These are phyloP conservation scores for Blastosporella zonata DNA, from an alignment of 1,284 basidiomycete genomes.

Conservation along the genomic window DNA sequence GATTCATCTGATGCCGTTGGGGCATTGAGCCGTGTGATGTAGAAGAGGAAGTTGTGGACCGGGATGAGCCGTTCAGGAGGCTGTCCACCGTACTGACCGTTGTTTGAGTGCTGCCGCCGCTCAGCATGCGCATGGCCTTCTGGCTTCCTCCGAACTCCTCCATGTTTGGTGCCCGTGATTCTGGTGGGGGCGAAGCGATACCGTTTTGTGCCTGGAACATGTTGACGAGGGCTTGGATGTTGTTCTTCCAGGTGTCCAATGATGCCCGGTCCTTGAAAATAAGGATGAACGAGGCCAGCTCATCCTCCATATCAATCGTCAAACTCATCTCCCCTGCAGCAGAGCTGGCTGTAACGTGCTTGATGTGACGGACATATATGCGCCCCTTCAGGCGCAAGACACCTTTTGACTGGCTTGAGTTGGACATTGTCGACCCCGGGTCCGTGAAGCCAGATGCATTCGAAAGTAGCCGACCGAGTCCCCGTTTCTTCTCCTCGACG, in stretches of 20 bases:
- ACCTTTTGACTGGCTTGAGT: conserved; percentile 56
- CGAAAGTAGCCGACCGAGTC: conserved; percentile 68
- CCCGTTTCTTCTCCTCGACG: conserved; percentile 87
- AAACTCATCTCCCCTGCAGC: conserved; percentile 80
- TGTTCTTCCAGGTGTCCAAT: conserved; percentile 83
- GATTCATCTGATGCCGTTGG: conserved; percentile 31
- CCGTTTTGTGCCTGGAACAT: conserved; percentile 56
- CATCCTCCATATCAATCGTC: conserved; percentile 95
- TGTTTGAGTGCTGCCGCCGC: conserved; percentile 63
- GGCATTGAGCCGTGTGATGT: conserved; percentile 61
- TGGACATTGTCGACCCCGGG: conserved; percentile 40
- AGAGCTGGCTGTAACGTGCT: conserved; percentile 77
- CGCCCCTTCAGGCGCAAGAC: conserved; percentile 90
- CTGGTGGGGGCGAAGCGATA: conserved; percentile 30
- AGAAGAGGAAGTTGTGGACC: conserved; percentile 66
- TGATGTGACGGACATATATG: conserved; percentile 93
- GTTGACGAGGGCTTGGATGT: conserved; percentile 72
- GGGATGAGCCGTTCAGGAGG: conserved; percentile 60
- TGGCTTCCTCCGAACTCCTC: conserved; percentile 75
- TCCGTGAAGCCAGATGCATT: conserved; percentile 51
- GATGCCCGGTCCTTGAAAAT: conserved; percentile 90
- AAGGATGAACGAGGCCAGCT: conserved; percentile 92
- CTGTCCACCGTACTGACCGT: conserved; percentile 69
- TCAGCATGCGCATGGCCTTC: conserved; percentile 75
- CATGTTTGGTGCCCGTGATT: conserved; percentile 47